Evolutionary conservation across 2,329 filamentous ascomycete genomes (phyloP).

Genomic region (Teratosphaeria epicoccoides): DNA sequence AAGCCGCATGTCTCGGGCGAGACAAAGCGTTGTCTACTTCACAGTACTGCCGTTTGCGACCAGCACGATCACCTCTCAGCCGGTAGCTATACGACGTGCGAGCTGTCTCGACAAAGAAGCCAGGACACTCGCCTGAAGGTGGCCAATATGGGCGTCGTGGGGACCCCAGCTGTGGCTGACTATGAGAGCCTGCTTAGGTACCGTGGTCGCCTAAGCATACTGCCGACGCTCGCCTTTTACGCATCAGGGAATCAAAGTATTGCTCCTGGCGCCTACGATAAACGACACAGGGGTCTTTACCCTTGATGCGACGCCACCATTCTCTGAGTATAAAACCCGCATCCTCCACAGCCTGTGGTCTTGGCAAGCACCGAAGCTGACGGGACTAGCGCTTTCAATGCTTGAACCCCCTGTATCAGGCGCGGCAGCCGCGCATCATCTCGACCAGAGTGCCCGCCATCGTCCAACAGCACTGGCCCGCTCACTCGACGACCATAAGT

Average conservation of each 20-base stretch:
- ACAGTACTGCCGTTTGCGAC: background rate
- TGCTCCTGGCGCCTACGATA: background rate
- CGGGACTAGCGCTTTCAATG: slow-evolving; percentile 4
- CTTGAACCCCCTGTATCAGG: slow-evolving; percentile 1
- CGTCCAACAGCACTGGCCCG: background rate
- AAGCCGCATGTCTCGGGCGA: background rate
- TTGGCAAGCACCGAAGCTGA: background rate
- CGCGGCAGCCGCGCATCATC: background rate
- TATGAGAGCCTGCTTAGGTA: background rate
- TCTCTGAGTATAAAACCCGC: slow-evolving; percentile 4
- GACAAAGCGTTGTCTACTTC: background rate
- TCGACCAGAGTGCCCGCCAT: background rate
- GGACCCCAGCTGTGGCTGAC: background rate
- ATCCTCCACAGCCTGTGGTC: background rate
- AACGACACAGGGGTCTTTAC: slow-evolving; percentile 2
- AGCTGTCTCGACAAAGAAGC: background rate
- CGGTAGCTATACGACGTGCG: background rate
- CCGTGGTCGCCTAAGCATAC: background rate
- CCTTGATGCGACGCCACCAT: slow-evolving; percentile 7
- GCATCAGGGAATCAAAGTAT: background rate
- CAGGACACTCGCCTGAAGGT: background rate
- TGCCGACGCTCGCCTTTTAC: background rate
- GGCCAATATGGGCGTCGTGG: background rate
- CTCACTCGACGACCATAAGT: background rate
- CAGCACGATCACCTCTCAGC: background rate